These are phyloP conservation scores for Bertia moriformis DNA, from an alignment of 2,329 filamentous ascomycete genomes.

Conservation along the genomic window DNA sequence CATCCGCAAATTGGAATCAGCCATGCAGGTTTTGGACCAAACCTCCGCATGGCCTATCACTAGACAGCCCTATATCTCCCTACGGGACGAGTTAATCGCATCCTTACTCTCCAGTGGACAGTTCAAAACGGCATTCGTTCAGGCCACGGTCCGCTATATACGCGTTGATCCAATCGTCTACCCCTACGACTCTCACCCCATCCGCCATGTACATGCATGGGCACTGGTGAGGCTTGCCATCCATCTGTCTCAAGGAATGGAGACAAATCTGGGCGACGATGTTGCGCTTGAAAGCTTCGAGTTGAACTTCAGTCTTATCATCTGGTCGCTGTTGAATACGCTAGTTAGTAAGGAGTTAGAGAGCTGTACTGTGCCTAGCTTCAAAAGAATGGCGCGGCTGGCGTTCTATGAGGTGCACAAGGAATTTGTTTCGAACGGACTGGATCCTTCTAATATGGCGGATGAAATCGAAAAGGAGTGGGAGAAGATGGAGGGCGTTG, in stretches of 20 bases:
- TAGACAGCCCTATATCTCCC: not conserved
- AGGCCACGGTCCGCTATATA: not conserved
- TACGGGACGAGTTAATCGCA: not conserved
- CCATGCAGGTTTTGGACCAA: not conserved
- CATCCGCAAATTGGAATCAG: not conserved
- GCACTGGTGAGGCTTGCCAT: not conserved
- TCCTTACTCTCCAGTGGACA: not conserved
- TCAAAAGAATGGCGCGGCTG: not conserved
- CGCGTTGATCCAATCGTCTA: not conserved
- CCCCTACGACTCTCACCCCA: not conserved
- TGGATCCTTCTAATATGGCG: not conserved
- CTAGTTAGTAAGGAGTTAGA: not conserved
- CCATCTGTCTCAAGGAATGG: not conserved
- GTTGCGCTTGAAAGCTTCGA: not conserved
- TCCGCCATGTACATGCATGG: not conserved
- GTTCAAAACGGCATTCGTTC: not conserved
- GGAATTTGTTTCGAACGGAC: not conserved
- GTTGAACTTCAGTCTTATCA: not conserved
- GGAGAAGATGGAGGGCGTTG: not conserved
- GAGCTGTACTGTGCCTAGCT: not conserved
- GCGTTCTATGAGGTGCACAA: not conserved
- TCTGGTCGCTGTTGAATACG: not conserved
- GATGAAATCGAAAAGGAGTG: not conserved
- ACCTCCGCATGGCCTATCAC: conserved; percentile 1
- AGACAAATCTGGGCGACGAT: not conserved